Evolutionary conservation across 2,329 filamentous ascomycete genomes (phyloP), one percentile per base, ranked within the genome.

Genomic region (Thelonectria rubi): DNA sequence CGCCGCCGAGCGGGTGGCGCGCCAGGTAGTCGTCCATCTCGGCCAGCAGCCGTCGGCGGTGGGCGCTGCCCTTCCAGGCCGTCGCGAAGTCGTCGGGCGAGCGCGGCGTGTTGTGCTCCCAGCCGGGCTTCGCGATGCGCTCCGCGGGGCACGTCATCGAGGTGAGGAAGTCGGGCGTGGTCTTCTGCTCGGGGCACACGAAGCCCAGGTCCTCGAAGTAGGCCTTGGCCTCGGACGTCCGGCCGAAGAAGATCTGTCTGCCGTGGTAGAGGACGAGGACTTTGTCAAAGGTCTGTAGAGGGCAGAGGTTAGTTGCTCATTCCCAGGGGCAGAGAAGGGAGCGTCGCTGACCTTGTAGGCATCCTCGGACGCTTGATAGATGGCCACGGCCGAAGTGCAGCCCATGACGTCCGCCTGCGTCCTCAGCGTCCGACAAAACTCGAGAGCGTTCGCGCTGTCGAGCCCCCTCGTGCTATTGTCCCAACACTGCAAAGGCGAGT

Each of bases 201-300:
- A 65, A 67, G 3, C 65, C 65, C 1, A 67, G n/a, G 15, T 81
- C 75, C 59, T 85, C 77, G 67, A 91, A 91, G 72, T 87, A 90
- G 7, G 77, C 70, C 34, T 66, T 69, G 17, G 70, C 70, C 14
- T 66, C 47, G 4, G 60, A 34, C 2, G 65, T 68, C 52, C 55
- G 59, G 9, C 69, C 69, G 46, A 69, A 71, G 51, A 67, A 91
- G 59, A 90, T 86, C 68, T 89, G 88, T 58, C 85, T 84, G 6
- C 89, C 89, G 65, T 90, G 85, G 69, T 91, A 88, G 2, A 91
- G 81, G 1, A 91, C 79, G 3, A 89, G 77, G 0, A 87, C 88
- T 73, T 91, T 91, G 76, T 91, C 88, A 64, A 91, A 90, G 1
- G 87, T 65, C 82, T 87, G 17, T 4, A 8, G 12, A 15, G 8